phyloP scores from a whole-genome alignment of 176 grass and related monocot genomes.

The Cenchrus fungigraminus region DNA sequence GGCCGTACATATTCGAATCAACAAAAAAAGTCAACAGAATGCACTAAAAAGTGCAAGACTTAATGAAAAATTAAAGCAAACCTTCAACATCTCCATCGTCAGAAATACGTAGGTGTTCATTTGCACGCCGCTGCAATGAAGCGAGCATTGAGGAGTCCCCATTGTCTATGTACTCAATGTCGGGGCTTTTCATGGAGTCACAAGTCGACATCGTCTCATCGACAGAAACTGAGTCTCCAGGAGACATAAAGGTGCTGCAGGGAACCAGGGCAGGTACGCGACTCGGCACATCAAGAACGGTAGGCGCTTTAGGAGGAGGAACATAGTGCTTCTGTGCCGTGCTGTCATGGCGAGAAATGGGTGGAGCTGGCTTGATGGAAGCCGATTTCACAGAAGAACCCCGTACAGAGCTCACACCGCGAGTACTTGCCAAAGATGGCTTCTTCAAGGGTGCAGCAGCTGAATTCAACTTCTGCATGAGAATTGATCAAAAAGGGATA shows the following conservation, averaged over 20 bases:
- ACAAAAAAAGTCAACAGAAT: background rate
- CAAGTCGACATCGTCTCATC: slow-evolving; percentile 96
- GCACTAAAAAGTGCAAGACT: background rate
- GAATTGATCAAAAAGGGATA: slow-evolving; percentile 29
- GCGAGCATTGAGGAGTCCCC: slow-evolving; percentile 62
- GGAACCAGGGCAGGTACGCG: slow-evolving; percentile 43
- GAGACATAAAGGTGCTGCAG: slow-evolving; percentile 58
- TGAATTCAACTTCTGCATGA: slow-evolving; percentile 53
- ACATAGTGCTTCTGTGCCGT: slow-evolving; percentile 17
- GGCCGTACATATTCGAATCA: slow-evolving; percentile 9
- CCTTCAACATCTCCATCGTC: slow-evolving; percentile 61
- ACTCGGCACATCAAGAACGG: slow-evolving; percentile 17
- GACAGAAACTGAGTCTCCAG: slow-evolving; percentile 62
- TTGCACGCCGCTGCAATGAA: slow-evolving; percentile 75
- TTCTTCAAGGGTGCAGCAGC: slow-evolving; percentile 59
- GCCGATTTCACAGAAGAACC: slow-evolving; percentile 44
- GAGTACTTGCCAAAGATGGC: slow-evolving; percentile 43
- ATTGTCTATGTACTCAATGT: slow-evolving; percentile 95
- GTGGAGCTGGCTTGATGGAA: slow-evolving; percentile 46
- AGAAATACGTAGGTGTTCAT: slow-evolving; percentile 79
- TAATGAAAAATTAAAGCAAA: slow-evolving; percentile 32
- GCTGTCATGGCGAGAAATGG: slow-evolving; percentile 15
- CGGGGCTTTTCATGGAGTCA: slow-evolving; percentile 93
- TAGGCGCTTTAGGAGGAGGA: slow-evolving; percentile 29
- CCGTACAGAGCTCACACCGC: slow-evolving; percentile 7